These are phyloP conservation scores for Lactifluus hygrophoroides DNA, from an alignment of 768 basidiomycete genomes.

Conservation along the genomic window DNA sequence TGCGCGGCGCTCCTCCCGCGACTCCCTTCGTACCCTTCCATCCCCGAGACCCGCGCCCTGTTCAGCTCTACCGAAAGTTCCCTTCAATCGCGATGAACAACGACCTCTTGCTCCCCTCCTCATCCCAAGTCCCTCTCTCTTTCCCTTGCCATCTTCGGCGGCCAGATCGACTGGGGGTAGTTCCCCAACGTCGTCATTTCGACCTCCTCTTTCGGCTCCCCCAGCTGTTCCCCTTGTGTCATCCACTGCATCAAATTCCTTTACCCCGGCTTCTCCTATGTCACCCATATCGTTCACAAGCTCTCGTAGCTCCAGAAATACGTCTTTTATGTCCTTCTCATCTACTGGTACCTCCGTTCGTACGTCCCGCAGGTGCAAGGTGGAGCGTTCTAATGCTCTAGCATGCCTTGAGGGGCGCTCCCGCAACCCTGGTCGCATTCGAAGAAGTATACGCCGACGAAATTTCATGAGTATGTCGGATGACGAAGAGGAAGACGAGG, in stretches of 20 bases:
- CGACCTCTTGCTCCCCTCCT: constrained; percentile 8
- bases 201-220: constrained; percentile 6
- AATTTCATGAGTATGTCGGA: constrained; percentile 68
- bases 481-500: constrained; percentile 43
- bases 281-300: constrained; percentile 14
- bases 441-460: constrained; percentile 23
- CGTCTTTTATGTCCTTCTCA: constrained; percentile 17
- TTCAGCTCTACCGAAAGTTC: constrained; percentile 40
- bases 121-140: constrained; percentile 7
- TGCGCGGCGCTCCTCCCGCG: constrained; percentile 31
- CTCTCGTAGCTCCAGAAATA: constrained; percentile 24
- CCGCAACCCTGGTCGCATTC: constrained; percentile 21
- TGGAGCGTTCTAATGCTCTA: constrained; percentile 35
- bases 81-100: constrained; percentile 19
- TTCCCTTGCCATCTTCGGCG: neutral
- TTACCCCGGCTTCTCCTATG: neutral
- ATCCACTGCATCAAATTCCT: neutral
- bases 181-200: neutral
- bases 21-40: constrained; percentile 42
- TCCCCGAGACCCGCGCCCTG: constrained; percentile 56
- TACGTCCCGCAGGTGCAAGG: constrained; percentile 12
- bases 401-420: constrained; percentile 55
- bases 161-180: neutral
- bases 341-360: constrained; percentile 13
- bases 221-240: neutral